Base-by-base conservation (phyloP, 208 protist genomes). In the Sergeia podlipaevii region DNA sequence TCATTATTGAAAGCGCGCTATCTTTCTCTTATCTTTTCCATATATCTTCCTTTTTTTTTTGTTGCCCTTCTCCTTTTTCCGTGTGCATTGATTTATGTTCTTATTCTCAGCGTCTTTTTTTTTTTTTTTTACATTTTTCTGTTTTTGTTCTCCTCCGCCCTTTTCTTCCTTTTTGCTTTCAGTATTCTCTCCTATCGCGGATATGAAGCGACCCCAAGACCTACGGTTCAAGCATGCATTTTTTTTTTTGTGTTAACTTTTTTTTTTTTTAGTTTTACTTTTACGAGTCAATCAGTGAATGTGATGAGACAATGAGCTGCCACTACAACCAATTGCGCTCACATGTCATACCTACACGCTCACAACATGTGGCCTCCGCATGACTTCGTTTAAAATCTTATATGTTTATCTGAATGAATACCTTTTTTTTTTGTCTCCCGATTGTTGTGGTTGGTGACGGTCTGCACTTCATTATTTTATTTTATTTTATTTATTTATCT, bases 71-170 rank as follows among this genome's bases (percentile, higher is more conserved):
- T 56, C 26, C 2, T 41, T 36, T 4, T 55, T 55, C 27, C 28
- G 39, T 5, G 15, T n/a, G 39, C 21, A 18, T 38, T 37, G 2
- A 23, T 17, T 33, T 33, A 53, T 38, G 30, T 17, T 24, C 11
- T 4, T 10, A 3, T 27, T 0, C 8, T 28, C 7, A 5, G 2
- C 1, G 23, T n/a, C 29, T 36, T 46, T 56, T 53, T 49, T 49
- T 27, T 41, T 42, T 60, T 61, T 58, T 50, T 58, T 30, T 51
- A 6, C 39, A 34, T 66, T 23, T 48, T 55, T 54, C 20, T 44
- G 29, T 27, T 17, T 8, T 7, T 6, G 13, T 42, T 21, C 7
- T 13, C 21, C 41, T 18, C 4, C 18, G 20, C 15, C 18, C 30
- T 27, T 18, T 13, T 3, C 17, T 11, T 20, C 33, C 48, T 30